A percentile compares a stretch with the other conserved stretches of the same genome.
Evolutionary conservation across 352 stramenopile genomes (phyloP).

Genomic region (Globisporangium polare): DNA sequence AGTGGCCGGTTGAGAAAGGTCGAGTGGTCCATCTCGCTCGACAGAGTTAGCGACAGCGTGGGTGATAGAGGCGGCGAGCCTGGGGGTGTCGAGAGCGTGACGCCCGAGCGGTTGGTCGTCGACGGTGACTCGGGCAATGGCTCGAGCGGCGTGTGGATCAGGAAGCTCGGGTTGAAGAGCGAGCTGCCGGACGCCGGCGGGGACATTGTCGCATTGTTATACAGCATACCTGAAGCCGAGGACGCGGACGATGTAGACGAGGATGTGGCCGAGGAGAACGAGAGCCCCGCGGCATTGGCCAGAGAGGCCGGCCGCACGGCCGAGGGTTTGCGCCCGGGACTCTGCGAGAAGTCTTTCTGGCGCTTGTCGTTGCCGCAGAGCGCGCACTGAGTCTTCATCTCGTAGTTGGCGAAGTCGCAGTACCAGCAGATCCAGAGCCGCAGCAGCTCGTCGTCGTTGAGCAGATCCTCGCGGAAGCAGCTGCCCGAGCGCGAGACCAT

Average conservation of each 20-base stretch:
- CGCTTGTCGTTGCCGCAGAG: constrained; percentile 41
- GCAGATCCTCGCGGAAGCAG: constrained; percentile 45
- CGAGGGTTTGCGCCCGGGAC: constrained; percentile 21
- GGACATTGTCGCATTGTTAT: background rate
- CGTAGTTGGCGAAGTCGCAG: constrained; percentile 62
- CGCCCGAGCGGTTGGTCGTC: constrained; percentile 3
- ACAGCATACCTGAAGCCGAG: background rate
- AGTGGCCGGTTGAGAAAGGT: background rate
- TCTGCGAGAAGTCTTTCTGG: constrained; percentile 22
- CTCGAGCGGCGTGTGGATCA: constrained; percentile 14
- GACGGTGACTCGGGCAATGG: constrained; percentile 17
- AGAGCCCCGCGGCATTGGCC: constrained; percentile 25
- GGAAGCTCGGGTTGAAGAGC: constrained; percentile 11
- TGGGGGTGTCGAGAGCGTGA: constrained; percentile 6
- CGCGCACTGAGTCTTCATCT: constrained; percentile 44
- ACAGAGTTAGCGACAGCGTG: background rate
- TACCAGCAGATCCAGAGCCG: constrained; percentile 49
- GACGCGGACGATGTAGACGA: constrained; percentile 4
- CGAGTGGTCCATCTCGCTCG: background rate
- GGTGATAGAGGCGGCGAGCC: constrained; percentile 5
- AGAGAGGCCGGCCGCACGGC: constrained; percentile 28
- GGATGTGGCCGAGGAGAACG: constrained; percentile 22
- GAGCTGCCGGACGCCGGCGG: constrained; percentile 1
- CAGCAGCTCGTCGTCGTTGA: constrained; percentile 46
- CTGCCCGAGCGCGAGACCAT: constrained; percentile 20